Conservation (phyloP, 768 basidiomycete genomes). For the Clitopilus hobsonii region DNA sequence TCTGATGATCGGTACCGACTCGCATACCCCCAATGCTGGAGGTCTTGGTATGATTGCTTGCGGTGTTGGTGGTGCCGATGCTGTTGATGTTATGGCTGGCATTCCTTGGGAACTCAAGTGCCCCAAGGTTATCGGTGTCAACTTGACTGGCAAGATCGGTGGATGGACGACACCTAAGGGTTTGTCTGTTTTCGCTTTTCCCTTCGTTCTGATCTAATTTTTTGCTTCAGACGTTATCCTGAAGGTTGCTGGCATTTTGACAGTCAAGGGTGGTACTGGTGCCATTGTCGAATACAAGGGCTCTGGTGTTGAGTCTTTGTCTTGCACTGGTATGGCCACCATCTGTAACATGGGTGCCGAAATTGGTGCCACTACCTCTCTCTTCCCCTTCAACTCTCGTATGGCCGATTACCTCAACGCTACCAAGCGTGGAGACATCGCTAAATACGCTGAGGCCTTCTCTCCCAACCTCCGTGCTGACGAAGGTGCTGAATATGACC, state of each 20-base stretch:
- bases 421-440: constrained; percentile 88
- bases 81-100: constrained; percentile 97
- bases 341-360: constrained; percentile 99
- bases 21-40: constrained; percentile 98
- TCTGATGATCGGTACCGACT: constrained; percentile 99
- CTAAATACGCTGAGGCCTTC: constrained; percentile 85
- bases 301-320: constrained; percentile 91
- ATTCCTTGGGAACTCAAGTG: constrained; percentile 99
- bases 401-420: constrained; percentile 93
- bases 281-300: constrained; percentile 98
- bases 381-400: constrained; percentile 97
- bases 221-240: constrained; percentile 80
- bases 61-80: constrained; percentile 99
- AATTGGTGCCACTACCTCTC: constrained; percentile 96
- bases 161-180: constrained; percentile 99
- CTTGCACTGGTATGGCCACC: constrained; percentile 98
- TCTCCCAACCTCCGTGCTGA: constrained; percentile 89
- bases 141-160: constrained; percentile 88
- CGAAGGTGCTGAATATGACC: constrained; percentile 87
- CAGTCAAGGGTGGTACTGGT: constrained; percentile 99
- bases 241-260: constrained; percentile 97
- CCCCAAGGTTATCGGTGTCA: constrained; percentile 98
- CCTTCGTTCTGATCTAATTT: constrained; percentile 7
- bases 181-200: constrained; percentile 22
- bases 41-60: constrained; percentile 99